Base-by-base conservation (phyloP, 2,329 filamentous ascomycete species). In the Myriosclerotinia duriaeana region DNA sequence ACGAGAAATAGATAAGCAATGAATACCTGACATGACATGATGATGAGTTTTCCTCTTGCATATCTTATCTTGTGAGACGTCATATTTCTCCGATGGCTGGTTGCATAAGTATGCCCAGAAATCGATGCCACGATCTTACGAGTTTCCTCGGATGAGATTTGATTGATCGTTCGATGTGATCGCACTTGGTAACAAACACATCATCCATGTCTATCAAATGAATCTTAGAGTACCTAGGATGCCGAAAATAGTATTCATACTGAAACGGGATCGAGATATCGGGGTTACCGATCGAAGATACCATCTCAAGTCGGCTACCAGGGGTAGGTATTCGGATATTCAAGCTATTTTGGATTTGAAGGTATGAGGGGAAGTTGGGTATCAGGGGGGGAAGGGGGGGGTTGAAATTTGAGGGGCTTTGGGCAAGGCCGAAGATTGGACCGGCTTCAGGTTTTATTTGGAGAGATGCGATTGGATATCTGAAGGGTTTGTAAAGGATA, bases 1-100 rank as follows among this genome's bases (percentile, higher is more conserved):
- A 52, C 14, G 60, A 53, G 42, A 30, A 61, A 53, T 58, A 58
- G 65, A 66, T 61, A 44, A 9, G 26, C 46, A 44, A 61, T 53
- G 36, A 53, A 46, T 20, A 61, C 17, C 48, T 44, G n/a, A 50
- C 22, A 30, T 17, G 44, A 26, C 34, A 53, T 42, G 15, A 42
- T 34, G 20, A 40, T 15, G 15, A 40, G 20, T n/a, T 26, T 62
- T 62, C n/a, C 26, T 3, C 60, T 30, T 40, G 36, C 48, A 40
- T 53, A 40, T 52, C 36, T 40, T 42, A 30, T 63, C 36, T 53
- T 30, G 60, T 40, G 26, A 15, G 48, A 53, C 22, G 12, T 2
- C 30, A 26, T 38, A 38, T 50, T 38, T 14, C 5, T 38, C 20
- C 14, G 44, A 60, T 50, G 30, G 20, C 17, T 38, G n/a, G 44